These are phyloP conservation scores for Populus hybrid DNA, from an alignment of 441 rosid species.

Conservation along the genomic window DNA sequence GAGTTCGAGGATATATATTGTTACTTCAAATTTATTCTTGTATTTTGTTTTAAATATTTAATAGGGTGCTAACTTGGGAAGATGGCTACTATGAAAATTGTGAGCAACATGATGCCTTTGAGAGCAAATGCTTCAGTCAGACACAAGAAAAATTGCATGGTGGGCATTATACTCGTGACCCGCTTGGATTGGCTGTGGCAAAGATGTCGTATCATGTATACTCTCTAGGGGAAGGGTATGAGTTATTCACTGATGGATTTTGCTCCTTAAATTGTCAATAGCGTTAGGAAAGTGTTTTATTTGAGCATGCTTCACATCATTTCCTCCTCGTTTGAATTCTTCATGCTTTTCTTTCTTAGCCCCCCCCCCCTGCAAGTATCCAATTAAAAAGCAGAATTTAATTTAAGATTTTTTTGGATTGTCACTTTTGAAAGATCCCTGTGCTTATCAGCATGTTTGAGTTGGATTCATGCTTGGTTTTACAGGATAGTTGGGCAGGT, in stretches of 20 bases:
- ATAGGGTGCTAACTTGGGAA: constrained; percentile 90
- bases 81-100: constrained; percentile 65
- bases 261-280: background rate
- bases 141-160: constrained; percentile 35
- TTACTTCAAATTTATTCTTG: background rate
- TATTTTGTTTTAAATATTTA: constrained; percentile 10
- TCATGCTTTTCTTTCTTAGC: background rate
- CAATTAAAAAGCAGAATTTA: background rate
- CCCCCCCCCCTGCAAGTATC: background rate
- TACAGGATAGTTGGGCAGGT: constrained; percentile 85
- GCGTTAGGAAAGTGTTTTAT: background rate
- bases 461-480: constrained; percentile 23
- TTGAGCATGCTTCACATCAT: background rate
- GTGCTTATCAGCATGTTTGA: background rate
- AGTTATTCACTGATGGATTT: constrained; percentile 13
- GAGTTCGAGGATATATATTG: background rate
- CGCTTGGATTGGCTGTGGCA: constrained; percentile 73
- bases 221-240: constrained; percentile 95
- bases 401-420: background rate
- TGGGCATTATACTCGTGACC: constrained; percentile 41
- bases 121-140: constrained; percentile 34
- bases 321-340: background rate
- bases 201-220: constrained; percentile 80
- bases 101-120: constrained; percentile 35
- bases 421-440: background rate